Evolutionary conservation across 495 filamentous ascomycete genomes (phyloP).

Genomic region (Clavariopsis aquatica): DNA sequence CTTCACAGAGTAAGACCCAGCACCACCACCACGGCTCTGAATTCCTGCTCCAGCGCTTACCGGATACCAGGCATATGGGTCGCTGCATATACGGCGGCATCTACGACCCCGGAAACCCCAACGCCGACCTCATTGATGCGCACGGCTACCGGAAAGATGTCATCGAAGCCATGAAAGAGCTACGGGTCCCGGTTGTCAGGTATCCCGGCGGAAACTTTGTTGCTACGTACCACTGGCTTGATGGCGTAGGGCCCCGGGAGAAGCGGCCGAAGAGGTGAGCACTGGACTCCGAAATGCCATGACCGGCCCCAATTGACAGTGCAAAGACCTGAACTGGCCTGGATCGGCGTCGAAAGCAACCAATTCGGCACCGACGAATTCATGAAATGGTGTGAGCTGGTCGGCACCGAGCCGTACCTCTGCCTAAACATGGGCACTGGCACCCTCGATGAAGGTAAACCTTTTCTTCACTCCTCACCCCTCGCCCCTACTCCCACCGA

Average conservation of each 20-base stretch:
- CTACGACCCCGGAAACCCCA: constrained; percentile 68
- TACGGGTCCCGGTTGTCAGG: constrained; percentile 71
- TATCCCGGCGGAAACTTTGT: constrained; percentile 82
- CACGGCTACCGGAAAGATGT: constrained; percentile 78
- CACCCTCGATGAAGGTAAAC: constrained; percentile 67
- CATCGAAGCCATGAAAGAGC: constrained; percentile 64
- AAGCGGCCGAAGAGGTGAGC: constrained; percentile 57
- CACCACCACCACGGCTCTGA: background rate
- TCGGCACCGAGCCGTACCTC: constrained; percentile 72
- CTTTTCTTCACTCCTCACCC: background rate
- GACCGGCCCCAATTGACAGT: background rate
- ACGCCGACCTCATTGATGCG: constrained; percentile 58
- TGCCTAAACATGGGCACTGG: constrained; percentile 75
- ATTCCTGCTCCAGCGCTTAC: background rate
- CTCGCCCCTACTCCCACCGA: background rate
- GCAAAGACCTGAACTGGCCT: constrained; percentile 68
- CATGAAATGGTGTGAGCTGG: constrained; percentile 70
- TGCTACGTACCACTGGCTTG: constrained; percentile 81
- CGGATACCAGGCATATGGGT: constrained; percentile 66
- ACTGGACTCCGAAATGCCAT: background rate
- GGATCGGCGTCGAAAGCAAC: constrained; percentile 73
- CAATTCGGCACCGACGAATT: constrained; percentile 83
- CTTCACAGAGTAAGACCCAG: constrained; percentile 64
- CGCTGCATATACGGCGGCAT: constrained; percentile 84
- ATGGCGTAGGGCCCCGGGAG: constrained; percentile 72